Evolutionary conservation across 73 alveolate genomes (phyloP).

Genomic region (Durusdinium trenchii): DNA sequence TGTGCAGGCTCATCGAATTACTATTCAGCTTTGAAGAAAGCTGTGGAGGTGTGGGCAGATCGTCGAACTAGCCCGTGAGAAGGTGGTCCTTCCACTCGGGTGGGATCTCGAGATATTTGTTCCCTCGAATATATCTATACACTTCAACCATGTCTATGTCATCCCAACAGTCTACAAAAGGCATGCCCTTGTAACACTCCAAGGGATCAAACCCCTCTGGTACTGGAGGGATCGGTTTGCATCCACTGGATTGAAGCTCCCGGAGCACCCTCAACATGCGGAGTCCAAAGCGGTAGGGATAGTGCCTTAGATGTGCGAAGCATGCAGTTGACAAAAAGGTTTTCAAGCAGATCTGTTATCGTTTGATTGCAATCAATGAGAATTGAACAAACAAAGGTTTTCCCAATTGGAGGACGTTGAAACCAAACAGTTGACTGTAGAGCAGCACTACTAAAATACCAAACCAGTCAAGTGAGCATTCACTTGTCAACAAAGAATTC

Average conservation of each 20-base stretch:
- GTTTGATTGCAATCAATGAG: too few relatives aligned
- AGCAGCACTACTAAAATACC: too few relatives aligned
- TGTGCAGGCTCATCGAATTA: background rate
- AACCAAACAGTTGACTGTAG: too few relatives aligned
- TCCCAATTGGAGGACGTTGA: too few relatives aligned
- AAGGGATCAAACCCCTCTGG: background rate
- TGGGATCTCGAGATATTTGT: background rate
- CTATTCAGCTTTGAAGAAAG: background rate
- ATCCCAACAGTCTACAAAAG: background rate
- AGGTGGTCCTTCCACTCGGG: background rate
- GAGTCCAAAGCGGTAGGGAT: slow-evolving; percentile 48
- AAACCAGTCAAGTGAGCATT: too few relatives aligned
- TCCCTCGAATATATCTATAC: background rate
- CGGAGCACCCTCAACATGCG: background rate
- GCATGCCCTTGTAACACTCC: background rate
- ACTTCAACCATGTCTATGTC: background rate
- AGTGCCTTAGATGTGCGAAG: background rate
- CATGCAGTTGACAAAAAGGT: too few relatives aligned
- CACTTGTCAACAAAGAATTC: too few relatives aligned
- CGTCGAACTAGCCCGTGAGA: background rate
- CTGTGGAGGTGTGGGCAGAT: background rate
- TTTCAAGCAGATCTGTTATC: too few relatives aligned
- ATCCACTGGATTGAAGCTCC: background rate
- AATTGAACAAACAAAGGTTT: too few relatives aligned
- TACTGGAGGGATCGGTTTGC: background rate